Evolutionary conservation across 129 eudicot genomes (phyloP), one percentile per base, ranked within the genome.

Genomic region (Flaveria robusta): DNA sequence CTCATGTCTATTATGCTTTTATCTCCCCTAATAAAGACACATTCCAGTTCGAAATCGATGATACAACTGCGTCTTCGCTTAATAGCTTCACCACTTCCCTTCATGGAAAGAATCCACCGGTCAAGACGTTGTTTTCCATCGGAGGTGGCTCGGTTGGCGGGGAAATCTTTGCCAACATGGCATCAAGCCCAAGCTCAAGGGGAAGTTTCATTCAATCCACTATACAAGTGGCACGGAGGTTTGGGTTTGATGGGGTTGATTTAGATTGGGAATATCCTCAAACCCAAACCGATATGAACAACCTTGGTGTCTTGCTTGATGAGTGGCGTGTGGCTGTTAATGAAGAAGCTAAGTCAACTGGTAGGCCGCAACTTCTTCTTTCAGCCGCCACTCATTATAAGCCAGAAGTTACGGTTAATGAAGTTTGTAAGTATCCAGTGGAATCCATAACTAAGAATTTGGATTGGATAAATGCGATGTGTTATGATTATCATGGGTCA

Each of bases 201-300:
- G 78, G 80, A 54, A 71, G 14, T 27, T 92, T 92, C 74, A 83
- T 89, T 20, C 34, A 42, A 15, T 92, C 97, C 1, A 83, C 85
- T 77, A 87, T 92, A 24, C 80, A 89, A 79, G 91, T 87, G 51
- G 97, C 97, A 4, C 58, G 96, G 18, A 80, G 71, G 66, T 87
- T 77, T 78, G 92, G 83, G 1, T 92, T 92, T 58, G 89, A 92
- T 27, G 97, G 97, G 11, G 63, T 85, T 46, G 97, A 89, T 72
- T 81, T 89, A 7, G 97, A 92, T 42, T 89, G 97, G 97, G 97
- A 92, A 68, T 87, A 63, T 68, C 97, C 97, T 26, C 72, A 78
- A 52, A 80, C 73, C 31, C 81, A 85, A 5, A 9, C 22, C 2
- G 96, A 89, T 42, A 89, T 92, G 97, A 63, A 64, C 7, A 83